These are phyloP conservation scores for Sugiyamaella novakii DNA, from an alignment of 1,139 yeast species.

Conservation along the genomic window DNA sequence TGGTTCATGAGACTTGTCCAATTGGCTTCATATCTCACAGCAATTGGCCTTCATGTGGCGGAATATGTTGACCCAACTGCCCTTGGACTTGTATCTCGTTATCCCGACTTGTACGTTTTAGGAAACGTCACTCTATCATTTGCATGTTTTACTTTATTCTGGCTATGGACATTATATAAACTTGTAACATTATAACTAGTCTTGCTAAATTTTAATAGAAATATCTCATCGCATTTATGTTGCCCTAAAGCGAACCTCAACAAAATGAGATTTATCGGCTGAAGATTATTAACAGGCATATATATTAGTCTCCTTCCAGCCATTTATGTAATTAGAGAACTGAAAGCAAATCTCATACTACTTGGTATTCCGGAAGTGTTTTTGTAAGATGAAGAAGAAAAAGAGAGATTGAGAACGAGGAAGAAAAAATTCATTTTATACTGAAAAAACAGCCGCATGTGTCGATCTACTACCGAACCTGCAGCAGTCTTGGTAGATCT, in stretches of 20 bases:
- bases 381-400: slow-evolving; percentile 28
- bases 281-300: slow-evolving; percentile 32
- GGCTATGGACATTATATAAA: slow-evolving; percentile 72
- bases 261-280: slow-evolving; percentile 22
- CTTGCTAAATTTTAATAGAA: too few relatives aligned
- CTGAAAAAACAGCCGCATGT: slow-evolving; percentile 6
- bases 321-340: slow-evolving; percentile 38
- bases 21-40: slow-evolving; percentile 58
- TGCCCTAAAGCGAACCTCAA: slow-evolving; percentile 37
- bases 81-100: slow-evolving; percentile 39
- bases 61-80: slow-evolving; percentile 47
- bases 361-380: slow-evolving; percentile 40
- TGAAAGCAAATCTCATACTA: slow-evolving; percentile 30
- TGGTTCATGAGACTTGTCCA: slow-evolving; percentile 61
- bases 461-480: too few relatives aligned
- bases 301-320: slow-evolving; percentile 40
- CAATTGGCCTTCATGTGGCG: slow-evolving; percentile 54
- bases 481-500: too few relatives aligned
- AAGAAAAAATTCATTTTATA: too few relatives aligned
- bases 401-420: too few relatives aligned
- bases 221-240: too few relatives aligned
- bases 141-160: slow-evolving; percentile 71
- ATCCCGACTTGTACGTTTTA: slow-evolving; percentile 87
- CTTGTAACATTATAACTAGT: slow-evolving; percentile 6
- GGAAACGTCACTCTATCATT: slow-evolving; percentile 73